phyloP scores from a whole-genome alignment of 306 rosid species.

The Medicago arabica region DNA sequence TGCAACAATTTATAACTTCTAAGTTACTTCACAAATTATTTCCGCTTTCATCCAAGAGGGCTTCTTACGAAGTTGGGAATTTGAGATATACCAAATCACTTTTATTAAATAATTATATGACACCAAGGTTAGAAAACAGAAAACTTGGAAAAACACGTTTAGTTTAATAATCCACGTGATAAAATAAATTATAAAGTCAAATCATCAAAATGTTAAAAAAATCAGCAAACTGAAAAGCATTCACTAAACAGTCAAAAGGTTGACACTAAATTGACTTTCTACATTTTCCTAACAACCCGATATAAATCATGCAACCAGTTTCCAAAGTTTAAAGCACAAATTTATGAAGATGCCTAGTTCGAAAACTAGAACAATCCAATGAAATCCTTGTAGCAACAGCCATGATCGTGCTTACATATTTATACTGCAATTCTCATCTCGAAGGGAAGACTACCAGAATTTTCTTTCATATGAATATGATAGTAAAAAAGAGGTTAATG shows the following conservation, averaged over 20 bases:
- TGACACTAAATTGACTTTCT: conserved; percentile 22
- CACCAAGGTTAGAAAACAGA: background rate
- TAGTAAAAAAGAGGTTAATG: too few relatives aligned
- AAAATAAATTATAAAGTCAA: background rate
- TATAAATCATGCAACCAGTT: background rate
- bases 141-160: background rate
- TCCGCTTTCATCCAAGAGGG: too few relatives aligned
- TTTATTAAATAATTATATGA: too few relatives aligned
- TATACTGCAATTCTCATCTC: background rate
- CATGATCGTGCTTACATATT: conserved; percentile 4
- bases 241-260: conserved; percentile 13
- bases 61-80: too few relatives aligned
- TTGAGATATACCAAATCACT: background rate
- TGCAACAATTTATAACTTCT: background rate
- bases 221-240: conserved; percentile 14
- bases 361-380: conserved; percentile 4
- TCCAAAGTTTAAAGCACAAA: too few relatives aligned
- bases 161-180: background rate
- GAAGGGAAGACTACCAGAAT: too few relatives aligned
- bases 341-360: too few relatives aligned
- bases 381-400: conserved; percentile 2
- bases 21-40: background rate
- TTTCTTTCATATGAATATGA: too few relatives aligned
- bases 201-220: conserved; percentile 4
- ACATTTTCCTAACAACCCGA: conserved; percentile 14